Evolutionary conservation across 164 flowering plant species (phyloP).

Genomic region (Aristolochia contorta): DNA sequence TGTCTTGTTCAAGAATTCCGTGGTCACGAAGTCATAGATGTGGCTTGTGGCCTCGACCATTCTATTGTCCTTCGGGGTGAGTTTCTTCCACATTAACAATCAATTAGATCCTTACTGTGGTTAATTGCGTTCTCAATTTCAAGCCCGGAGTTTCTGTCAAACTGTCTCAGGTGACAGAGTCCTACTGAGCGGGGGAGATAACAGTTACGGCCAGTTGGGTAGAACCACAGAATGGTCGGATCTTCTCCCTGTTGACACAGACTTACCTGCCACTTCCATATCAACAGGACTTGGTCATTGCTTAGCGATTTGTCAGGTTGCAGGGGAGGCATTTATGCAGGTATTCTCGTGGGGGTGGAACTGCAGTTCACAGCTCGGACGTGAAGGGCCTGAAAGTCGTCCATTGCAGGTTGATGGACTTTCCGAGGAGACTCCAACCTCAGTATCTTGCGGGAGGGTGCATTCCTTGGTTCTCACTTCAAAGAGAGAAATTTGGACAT

Average conservation of each 20-base stretch:
- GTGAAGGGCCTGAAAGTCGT: slow-evolving; percentile 31
- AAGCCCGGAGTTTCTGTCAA: too few relatives aligned
- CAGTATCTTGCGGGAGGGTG: slow-evolving; percentile 61
- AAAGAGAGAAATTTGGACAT: slow-evolving; percentile 47
- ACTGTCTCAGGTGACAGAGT: slow-evolving; percentile 43
- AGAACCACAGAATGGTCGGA: slow-evolving; percentile 31
- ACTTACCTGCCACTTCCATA: slow-evolving; percentile 29
- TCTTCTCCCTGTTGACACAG: slow-evolving; percentile 41
- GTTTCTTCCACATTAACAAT: neutral
- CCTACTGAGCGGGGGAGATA: slow-evolving; percentile 70
- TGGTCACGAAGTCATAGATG: slow-evolving; percentile 45
- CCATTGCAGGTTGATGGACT: slow-evolving; percentile 30
- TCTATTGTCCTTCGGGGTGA: slow-evolving; percentile 32
- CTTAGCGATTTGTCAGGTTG: slow-evolving; percentile 43
- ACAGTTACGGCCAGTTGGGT: slow-evolving; percentile 77
- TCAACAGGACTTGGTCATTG: slow-evolving; percentile 91
- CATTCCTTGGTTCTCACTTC: slow-evolving; percentile 67
- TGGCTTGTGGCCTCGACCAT: slow-evolving; percentile 91
- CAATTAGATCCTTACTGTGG: neutral
- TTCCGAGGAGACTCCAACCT: slow-evolving; percentile 32
- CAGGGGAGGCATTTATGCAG: slow-evolving; percentile 13
- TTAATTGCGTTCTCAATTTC: neutral
- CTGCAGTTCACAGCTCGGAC: slow-evolving; percentile 58
- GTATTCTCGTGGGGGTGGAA: slow-evolving; percentile 80
- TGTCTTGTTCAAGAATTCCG: slow-evolving; percentile 40